Evolutionary conservation across 306 rosid genomes (phyloP).

Genomic region (Vigna unguiculata): DNA sequence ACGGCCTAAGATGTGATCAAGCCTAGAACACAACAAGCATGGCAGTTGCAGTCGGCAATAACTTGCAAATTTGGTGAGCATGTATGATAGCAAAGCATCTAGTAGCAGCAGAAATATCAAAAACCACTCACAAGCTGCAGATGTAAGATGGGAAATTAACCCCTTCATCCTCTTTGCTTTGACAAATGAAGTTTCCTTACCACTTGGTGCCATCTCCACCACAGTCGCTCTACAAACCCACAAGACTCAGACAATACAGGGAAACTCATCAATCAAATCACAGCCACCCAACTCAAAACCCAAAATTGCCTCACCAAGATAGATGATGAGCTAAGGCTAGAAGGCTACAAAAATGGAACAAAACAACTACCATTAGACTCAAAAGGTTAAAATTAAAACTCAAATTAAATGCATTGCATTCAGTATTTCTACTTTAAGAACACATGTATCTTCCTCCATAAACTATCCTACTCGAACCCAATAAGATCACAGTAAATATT

Average conservation of each 20-base stretch:
- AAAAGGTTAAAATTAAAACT: conserved; percentile 31
- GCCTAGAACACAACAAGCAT: conserved; percentile 86
- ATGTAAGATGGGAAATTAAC: conserved; percentile 53
- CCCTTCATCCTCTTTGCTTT: conserved; percentile 57
- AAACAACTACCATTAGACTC: conserved; percentile 30
- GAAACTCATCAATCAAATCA: conserved; percentile 44
- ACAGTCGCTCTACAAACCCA: conserved; percentile 46
- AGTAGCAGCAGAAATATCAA: conserved; percentile 77
- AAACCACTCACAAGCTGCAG: conserved; percentile 91
- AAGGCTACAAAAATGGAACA: conserved; percentile 25
- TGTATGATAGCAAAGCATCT: conserved; percentile 65
- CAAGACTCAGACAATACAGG: conserved; percentile 31
- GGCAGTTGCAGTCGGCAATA: conserved; percentile 77
- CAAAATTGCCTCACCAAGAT: conserved; percentile 46
- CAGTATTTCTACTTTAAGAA: background rate
- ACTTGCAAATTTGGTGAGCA: conserved; percentile 69
- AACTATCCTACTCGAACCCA: background rate
- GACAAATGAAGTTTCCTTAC: conserved; percentile 53
- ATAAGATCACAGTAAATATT: background rate
- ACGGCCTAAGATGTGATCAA: conserved; percentile 61
- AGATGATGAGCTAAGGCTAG: conserved; percentile 38
- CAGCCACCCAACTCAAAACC: conserved; percentile 49
- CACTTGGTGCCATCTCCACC: conserved; percentile 60
- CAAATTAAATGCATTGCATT: conserved; percentile 37
- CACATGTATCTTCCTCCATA: background rate